These are phyloP conservation scores for Glycine latifolia DNA, from an alignment of 306 rosid species.

Conservation along the genomic window DNA sequence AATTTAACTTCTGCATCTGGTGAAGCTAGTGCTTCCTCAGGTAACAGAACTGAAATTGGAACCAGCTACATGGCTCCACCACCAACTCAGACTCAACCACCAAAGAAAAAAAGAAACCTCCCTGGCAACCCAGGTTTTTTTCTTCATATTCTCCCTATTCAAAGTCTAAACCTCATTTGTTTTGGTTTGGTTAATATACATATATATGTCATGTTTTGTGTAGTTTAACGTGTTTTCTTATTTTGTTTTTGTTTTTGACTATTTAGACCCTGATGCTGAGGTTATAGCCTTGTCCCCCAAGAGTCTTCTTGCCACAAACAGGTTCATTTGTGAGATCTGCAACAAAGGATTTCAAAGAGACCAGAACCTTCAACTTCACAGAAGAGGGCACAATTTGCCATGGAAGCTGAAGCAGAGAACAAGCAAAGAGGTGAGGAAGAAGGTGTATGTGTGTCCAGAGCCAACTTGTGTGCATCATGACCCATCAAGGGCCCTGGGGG, in stretches of 20 bases:
- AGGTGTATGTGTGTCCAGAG: slow-evolving; percentile 95
- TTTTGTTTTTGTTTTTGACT: background rate
- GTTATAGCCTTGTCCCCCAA: slow-evolving; percentile 89
- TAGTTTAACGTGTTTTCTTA: background rate
- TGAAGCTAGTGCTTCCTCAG: slow-evolving; percentile 91
- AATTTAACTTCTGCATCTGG: slow-evolving; percentile 94
- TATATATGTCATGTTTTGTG: no score
- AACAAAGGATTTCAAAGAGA: slow-evolving; percentile 95
- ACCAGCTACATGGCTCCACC: slow-evolving; percentile 56
- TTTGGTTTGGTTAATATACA: background rate
- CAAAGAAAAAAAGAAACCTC: slow-evolving; percentile 88
- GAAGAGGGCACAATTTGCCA: slow-evolving; percentile 95
- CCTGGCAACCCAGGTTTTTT: slow-evolving; percentile 95
- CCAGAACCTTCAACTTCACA: slow-evolving; percentile 95
- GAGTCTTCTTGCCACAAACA: slow-evolving; percentile 79
- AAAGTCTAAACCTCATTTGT: background rate
- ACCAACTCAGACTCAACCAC: background rate
- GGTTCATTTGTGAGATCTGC: slow-evolving; percentile 94
- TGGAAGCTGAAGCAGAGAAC: slow-evolving; percentile 96
- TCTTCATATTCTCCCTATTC: background rate
- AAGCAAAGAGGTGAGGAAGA: slow-evolving; percentile 83
- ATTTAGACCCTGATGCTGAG: slow-evolving; percentile 94
- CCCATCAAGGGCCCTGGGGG: slow-evolving; percentile 93
- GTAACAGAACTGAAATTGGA: slow-evolving; percentile 71
- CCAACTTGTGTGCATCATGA: slow-evolving; percentile 84